Percentiles rank a stretch among this genome's conserved stretches.
These are phyloP conservation scores for Yamadazyma conglobata DNA, from an alignment of 1,139 yeast species.

Conservation along the genomic window DNA sequence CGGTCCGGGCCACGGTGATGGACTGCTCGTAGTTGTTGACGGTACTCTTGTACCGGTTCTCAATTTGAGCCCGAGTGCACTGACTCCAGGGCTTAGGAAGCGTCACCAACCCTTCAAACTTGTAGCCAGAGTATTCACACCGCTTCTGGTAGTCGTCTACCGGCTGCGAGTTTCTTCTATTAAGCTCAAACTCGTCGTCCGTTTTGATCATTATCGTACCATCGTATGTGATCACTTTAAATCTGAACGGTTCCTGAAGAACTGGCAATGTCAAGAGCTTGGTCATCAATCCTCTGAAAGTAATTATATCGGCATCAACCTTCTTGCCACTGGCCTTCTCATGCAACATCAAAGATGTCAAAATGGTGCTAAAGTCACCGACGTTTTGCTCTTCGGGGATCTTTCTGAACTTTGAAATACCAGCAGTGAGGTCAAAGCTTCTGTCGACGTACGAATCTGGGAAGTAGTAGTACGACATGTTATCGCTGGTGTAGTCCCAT, in stretches of 20 bases:
- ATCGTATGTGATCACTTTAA: slow-evolving; percentile 64
- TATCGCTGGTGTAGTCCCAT: slow-evolving; percentile 44
- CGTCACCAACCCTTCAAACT: slow-evolving; percentile 79
- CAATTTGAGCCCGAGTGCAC: slow-evolving; percentile 62
- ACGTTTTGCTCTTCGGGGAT: slow-evolving; percentile 51
- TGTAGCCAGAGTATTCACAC: slow-evolving; percentile 69
- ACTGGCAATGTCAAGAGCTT: slow-evolving; percentile 61
- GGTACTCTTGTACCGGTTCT: slow-evolving; percentile 51
- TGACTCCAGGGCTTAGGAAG: slow-evolving; percentile 74
- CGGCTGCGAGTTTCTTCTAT: slow-evolving; percentile 24
- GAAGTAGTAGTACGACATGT: slow-evolving; percentile 65
- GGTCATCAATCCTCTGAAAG: slow-evolving; percentile 83
- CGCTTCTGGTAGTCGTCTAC: slow-evolving; percentile 36
- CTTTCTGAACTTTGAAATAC: slow-evolving; percentile 55
- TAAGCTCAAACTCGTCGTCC: slow-evolving; percentile 43
- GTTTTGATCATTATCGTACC: slow-evolving; percentile 82
- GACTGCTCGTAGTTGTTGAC: slow-evolving; percentile 77
- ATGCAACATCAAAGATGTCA: slow-evolving; percentile 50
- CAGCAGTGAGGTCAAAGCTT: slow-evolving; percentile 57
- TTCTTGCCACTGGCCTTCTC: slow-evolving; percentile 51
- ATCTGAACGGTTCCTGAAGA: slow-evolving; percentile 52
- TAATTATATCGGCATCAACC: slow-evolving; percentile 61
- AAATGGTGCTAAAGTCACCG: slow-evolving; percentile 57
- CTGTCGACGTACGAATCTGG: slow-evolving; percentile 63
- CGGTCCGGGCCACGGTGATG: slow-evolving; percentile 74